These are phyloP conservation scores for Stachybotrys elegans DNA, from an alignment of 2,329 filamentous ascomycete genomes.

Conservation along the genomic window DNA sequence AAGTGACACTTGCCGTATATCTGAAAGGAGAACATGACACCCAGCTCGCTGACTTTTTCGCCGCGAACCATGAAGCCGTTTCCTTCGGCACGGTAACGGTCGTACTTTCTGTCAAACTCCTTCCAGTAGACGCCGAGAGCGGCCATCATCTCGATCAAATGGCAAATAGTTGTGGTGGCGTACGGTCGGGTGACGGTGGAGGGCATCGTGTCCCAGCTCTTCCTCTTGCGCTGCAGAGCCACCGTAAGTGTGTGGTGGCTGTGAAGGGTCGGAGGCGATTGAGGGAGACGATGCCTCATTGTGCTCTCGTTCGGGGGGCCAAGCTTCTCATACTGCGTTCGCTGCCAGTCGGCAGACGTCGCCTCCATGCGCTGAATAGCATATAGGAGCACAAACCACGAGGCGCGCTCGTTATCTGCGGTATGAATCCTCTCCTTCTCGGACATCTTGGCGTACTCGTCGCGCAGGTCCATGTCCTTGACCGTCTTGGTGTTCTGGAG, in stretches of 20 bases:
- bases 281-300: conserved; percentile 14
- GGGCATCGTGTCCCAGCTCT: conserved; percentile 50
- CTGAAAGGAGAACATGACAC: conserved; percentile 50
- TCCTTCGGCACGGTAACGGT: conserved; percentile 50
- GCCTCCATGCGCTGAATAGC: conserved; percentile 45
- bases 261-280: conserved; percentile 17
- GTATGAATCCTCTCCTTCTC: conserved; percentile 40
- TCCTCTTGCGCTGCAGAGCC: conserved; percentile 40
- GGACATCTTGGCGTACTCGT: conserved; percentile 18
- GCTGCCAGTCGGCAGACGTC: conserved; percentile 42
- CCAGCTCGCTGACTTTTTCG: conserved; percentile 40
- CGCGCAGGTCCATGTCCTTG: conserved; percentile 21
- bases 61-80: conserved; percentile 49
- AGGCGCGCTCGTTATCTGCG: conserved; percentile 51
- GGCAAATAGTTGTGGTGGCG: conserved; percentile 50
- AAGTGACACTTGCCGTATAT: conserved; percentile 45
- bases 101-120: conserved; percentile 46
- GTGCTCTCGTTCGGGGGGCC: conserved; percentile 15
- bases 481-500: conserved; percentile 27
- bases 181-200: conserved; percentile 41
- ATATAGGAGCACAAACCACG: conserved; percentile 47
- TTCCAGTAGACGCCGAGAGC: conserved; percentile 55
- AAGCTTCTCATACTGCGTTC: conserved; percentile 20
- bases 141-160: conserved; percentile 49
- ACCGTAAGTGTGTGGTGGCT: conserved; percentile 36